Percentiles rank a stretch among this genome's conserved stretches.
These are phyloP conservation scores for Cladosporium halotolerans DNA, from an alignment of 2,329 filamentous ascomycete genomes.

Conservation along the genomic window DNA sequence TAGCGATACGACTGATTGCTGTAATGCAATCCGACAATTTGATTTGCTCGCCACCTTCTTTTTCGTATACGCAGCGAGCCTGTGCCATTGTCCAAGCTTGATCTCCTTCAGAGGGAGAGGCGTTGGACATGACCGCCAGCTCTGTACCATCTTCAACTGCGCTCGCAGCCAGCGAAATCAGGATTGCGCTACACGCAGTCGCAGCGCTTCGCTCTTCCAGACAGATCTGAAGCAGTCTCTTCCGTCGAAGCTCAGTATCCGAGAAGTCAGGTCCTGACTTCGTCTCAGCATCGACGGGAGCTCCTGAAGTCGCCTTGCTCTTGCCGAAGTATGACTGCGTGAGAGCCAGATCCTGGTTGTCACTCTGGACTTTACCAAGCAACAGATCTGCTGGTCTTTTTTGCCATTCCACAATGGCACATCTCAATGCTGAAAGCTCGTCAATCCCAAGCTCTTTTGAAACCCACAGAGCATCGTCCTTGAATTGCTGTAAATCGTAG, in stretches of 20 bases:
- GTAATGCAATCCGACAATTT: background rate
- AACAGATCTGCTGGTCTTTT: slow-evolving; percentile 68
- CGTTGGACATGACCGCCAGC: background rate
- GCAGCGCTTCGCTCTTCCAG: slow-evolving; percentile 23
- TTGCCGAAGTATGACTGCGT: slow-evolving; percentile 5
- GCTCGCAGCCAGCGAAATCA: slow-evolving; percentile 2
- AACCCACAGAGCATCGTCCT: slow-evolving; percentile 79
- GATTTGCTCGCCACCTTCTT: background rate
- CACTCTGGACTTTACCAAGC: slow-evolving; percentile 36
- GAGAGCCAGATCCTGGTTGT: background rate
- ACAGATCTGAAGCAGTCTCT: slow-evolving; percentile 19
- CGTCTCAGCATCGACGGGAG: background rate
- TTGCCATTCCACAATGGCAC: slow-evolving; percentile 80
- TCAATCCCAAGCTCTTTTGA: slow-evolving; percentile 72
- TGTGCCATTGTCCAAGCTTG: background rate
- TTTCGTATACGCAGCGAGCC: background rate
- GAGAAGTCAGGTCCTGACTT: slow-evolving; percentile 17
- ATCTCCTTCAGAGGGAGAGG: background rate
- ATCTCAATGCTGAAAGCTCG: slow-evolving; percentile 72
- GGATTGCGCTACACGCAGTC: slow-evolving; percentile 12
- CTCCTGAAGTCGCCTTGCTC: background rate
- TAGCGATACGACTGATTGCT: background rate
- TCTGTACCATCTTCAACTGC: background rate
- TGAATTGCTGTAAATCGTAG: slow-evolving; percentile 72
- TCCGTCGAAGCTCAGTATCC: slow-evolving; percentile 4